These are phyloP conservation scores for Dryas alaskensis DNA, from an alignment of 306 rosid genomes.

Conservation along the genomic window DNA sequence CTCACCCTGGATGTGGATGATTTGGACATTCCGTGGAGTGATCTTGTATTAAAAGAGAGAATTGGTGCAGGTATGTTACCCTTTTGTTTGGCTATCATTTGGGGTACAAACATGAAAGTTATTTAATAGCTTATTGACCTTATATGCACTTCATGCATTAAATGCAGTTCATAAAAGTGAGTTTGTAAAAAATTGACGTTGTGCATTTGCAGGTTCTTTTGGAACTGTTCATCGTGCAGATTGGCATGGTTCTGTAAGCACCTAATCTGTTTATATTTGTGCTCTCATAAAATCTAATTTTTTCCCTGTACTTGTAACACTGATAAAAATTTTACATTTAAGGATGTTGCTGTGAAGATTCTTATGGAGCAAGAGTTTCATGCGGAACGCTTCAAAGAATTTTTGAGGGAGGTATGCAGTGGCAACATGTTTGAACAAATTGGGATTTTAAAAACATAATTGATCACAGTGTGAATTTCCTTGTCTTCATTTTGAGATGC, in stretches of 20 bases:
- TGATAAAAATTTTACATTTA: constrained; percentile 19
- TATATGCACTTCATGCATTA: constrained; percentile 24
- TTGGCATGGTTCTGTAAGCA: constrained; percentile 96
- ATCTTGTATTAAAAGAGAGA: constrained; percentile 75
- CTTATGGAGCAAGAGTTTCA: constrained; percentile 96
- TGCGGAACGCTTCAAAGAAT: constrained; percentile 85
- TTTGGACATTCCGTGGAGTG: constrained; percentile 80
- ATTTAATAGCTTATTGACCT: constrained; percentile 16
- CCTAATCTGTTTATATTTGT: constrained; percentile 10
- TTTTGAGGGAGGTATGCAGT: constrained; percentile 78
- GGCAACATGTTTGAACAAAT: constrained; percentile 15
- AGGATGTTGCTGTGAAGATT: constrained; percentile 99
- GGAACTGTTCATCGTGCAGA: constrained; percentile 99
- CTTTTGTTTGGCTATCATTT: neutral
- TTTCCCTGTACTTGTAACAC: neutral
- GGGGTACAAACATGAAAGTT: constrained; percentile 18
- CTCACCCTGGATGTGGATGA: constrained; percentile 62
- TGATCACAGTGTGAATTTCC: neutral
- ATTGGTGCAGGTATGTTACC: constrained; percentile 81
- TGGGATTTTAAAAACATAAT: neutral
- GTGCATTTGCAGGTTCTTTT: constrained; percentile 81
- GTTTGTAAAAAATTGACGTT: constrained; percentile 15
- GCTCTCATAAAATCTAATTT: constrained; percentile 1
- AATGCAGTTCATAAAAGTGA: constrained; percentile 19
- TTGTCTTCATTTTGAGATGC: constrained; percentile 26